Percentiles rank a stretch among this genome's conserved stretches.
Conservation (phyloP, 2,329 filamentous ascomycete genomes). For the Pezizomycotina sp. region DNA sequence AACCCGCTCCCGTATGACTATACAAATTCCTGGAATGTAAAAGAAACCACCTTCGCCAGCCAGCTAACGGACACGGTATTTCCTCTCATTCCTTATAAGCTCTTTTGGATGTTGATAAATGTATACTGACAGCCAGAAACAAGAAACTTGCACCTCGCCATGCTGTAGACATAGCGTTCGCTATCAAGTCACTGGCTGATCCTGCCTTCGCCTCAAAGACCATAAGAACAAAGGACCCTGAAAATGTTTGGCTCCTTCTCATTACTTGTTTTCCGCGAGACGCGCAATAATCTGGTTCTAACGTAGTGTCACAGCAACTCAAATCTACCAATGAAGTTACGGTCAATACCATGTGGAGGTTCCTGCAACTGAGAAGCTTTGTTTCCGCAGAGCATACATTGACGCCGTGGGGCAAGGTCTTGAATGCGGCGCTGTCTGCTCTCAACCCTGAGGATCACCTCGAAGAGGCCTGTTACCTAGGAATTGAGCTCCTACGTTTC, state of each 20-base stretch:
- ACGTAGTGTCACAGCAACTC: conserved; percentile 28
- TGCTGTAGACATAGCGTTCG: conserved; percentile 39
- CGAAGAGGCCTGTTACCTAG: conserved; percentile 65
- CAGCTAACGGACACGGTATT: conserved; percentile 33
- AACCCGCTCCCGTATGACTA: conserved; percentile 38
- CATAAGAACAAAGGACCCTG: conserved; percentile 39
- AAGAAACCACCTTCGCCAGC: conserved; percentile 41
- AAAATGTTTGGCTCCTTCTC: conserved; percentile 26
- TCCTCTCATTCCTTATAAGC: conserved; percentile 32
- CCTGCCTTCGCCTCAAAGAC: conserved; percentile 53
- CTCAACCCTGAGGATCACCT: conserved; percentile 43
- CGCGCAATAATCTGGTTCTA: conserved; percentile 9
- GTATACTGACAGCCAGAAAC: too few relatives aligned
- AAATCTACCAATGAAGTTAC: conserved; percentile 55
- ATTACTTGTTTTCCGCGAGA: conserved; percentile 21
- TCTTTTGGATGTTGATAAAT: too few relatives aligned
- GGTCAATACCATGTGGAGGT: conserved; percentile 68
- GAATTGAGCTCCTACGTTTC: conserved; percentile 68
- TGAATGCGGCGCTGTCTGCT: conserved; percentile 51
- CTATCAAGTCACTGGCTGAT: conserved; percentile 52
- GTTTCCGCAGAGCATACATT: conserved; percentile 62
- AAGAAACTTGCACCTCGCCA: too few relatives aligned
- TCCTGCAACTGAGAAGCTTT: conserved; percentile 77
- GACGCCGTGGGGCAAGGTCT: conserved; percentile 66
- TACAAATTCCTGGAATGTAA: conserved; percentile 56